A percentile compares a stretch with the other conserved stretches of the same genome.
phyloP scores from a whole-genome alignment of 2,329 filamentous ascomycete genomes.

The Elsinoe batatas region DNA sequence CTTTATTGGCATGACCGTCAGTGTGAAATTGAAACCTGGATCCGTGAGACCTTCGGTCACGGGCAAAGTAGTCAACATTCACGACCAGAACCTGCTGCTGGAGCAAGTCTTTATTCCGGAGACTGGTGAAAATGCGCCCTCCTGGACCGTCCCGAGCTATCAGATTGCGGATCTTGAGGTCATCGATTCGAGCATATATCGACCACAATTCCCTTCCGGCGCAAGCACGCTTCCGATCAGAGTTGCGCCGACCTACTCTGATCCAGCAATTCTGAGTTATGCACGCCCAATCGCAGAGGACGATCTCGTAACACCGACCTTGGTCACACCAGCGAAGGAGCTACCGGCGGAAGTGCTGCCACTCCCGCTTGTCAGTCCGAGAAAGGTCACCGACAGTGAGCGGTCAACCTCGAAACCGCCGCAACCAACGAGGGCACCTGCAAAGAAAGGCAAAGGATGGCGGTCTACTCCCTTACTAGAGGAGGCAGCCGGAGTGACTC shows the following conservation, averaged over 20 bases:
- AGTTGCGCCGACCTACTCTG: constrained; percentile 45
- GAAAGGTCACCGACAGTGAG: constrained; percentile 1
- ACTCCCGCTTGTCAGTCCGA: constrained; percentile 14
- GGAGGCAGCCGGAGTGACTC: constrained; percentile 33
- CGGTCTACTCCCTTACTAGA: constrained; percentile 58
- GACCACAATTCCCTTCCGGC: constrained; percentile 16
- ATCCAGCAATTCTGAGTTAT: constrained; percentile 73
- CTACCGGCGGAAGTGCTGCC: constrained; percentile 8
- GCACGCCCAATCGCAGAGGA: constrained; percentile 27
- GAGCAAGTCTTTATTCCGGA: constrained; percentile 52
- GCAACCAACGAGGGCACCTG: constrained; percentile 16
- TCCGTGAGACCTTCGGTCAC: constrained; percentile 49
- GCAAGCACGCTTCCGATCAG: constrained; percentile 15
- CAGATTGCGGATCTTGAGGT: constrained; percentile 52
- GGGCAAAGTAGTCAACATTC: constrained; percentile 55
- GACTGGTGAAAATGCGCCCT: constrained; percentile 42
- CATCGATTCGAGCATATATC: constrained; percentile 19
- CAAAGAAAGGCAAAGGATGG: constrained; percentile 53
- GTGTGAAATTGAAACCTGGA: constrained; percentile 59
- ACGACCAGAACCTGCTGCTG: constrained; percentile 59
- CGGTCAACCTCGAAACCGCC: constrained; percentile 24
- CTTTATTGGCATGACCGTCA: constrained; percentile 68
- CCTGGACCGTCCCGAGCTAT: constrained; percentile 47
- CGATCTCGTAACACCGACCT: constrained; percentile 15
- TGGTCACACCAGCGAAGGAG: constrained; percentile 15